Conservation (phyloP, 2,329 filamentous ascomycete species). For the Didymella sp. region DNA sequence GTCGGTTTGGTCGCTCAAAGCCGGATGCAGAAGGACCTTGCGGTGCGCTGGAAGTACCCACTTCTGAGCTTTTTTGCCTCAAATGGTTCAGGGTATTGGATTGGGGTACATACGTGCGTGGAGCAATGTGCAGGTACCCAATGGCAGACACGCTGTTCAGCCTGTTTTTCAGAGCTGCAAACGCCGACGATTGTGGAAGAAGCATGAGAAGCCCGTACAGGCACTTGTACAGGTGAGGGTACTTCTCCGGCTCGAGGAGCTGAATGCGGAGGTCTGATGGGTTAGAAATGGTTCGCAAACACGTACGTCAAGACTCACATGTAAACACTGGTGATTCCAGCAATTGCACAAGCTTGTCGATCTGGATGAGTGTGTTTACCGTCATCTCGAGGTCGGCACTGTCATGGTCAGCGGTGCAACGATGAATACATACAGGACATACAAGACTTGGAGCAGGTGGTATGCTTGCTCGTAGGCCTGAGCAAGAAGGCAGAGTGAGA, state of each 20-base stretch:
- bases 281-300: constrained; percentile 22
- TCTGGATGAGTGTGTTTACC: constrained; percentile 97
- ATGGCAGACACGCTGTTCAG: constrained; percentile 97
- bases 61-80: constrained; percentile 53
- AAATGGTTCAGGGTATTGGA: constrained; percentile 49
- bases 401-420: constrained; percentile 32
- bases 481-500: constrained; percentile 91
- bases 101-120: constrained; percentile 69
- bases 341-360: constrained; percentile 96
- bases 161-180: constrained; percentile 94
- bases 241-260: constrained; percentile 91
- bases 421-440: no score
- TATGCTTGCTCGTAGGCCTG: constrained; percentile 99
- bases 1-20: constrained; percentile 65
- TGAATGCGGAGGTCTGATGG: constrained; percentile 85
- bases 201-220: constrained; percentile 97
- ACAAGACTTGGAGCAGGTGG: constrained; percentile 95
- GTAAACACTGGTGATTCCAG: constrained; percentile 98
- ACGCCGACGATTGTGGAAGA: constrained; percentile 95
- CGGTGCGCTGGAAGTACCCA: constrained; percentile 45
- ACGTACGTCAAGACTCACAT: constrained; percentile 63
- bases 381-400: constrained; percentile 98
- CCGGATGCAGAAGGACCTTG: constrained; percentile 49
- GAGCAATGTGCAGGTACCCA: constrained; percentile 86
- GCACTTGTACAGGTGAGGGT: constrained; percentile 95